Evolutionary conservation across 2,329 filamentous ascomycete species (phyloP).

Genomic region (Phialophora tarda): DNA sequence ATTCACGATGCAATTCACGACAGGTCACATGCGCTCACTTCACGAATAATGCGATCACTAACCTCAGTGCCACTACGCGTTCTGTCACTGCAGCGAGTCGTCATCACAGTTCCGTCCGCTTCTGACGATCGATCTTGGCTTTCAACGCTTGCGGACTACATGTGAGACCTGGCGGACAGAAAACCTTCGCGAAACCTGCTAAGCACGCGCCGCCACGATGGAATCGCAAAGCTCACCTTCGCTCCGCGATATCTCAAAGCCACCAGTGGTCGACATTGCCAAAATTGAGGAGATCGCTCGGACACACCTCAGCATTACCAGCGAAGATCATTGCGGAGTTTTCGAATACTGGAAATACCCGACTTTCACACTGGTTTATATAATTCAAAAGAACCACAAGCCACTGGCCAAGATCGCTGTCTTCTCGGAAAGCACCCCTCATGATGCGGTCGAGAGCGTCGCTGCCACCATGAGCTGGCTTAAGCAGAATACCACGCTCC

Average conservation of each 20-base stretch:
- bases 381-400: neutral
- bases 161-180: neutral
- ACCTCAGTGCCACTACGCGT: too few relatives aligned
- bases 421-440: neutral
- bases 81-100: too few relatives aligned
- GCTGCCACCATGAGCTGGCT: neutral
- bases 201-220: neutral
- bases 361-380: neutral
- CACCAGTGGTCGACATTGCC: neutral
- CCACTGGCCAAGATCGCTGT: neutral
- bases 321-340: neutral
- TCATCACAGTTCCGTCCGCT: too few relatives aligned
- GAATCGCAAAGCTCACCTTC: neutral
- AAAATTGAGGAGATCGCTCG: neutral
- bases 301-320: neutral
- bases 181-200: neutral
- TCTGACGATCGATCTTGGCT: too few relatives aligned
- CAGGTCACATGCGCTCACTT: neutral
- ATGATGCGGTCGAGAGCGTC: neutral
- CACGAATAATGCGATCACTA: too few relatives aligned
- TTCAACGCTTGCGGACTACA: neutral
- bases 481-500: neutral
- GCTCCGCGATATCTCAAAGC: neutral
- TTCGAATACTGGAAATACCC: neutral
- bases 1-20: neutral